Conservation (phyloP, 805 yeast species). For the Maudiozyma serrabonitensis region DNA sequence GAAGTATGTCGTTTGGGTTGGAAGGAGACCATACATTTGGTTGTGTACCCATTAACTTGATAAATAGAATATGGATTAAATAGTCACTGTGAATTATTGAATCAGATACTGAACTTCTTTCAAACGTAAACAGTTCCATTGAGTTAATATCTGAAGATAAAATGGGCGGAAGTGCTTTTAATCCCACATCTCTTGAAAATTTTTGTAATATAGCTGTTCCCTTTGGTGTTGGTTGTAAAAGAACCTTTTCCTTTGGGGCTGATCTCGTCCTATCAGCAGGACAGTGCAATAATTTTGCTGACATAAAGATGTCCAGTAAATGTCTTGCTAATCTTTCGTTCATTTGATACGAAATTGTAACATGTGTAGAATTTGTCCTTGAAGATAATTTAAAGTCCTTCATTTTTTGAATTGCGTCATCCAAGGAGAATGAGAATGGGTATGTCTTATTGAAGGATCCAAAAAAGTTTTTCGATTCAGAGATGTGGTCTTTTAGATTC, state of each 20-base stretch:
- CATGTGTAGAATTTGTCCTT: conserved; percentile 40
- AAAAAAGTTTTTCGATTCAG: conserved; percentile 16
- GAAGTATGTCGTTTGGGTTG: conserved; percentile 41
- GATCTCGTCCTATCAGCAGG: conserved; percentile 65
- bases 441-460: conserved; percentile 28
- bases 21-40: conserved; percentile 66
- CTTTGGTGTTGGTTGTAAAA: conserved; percentile 82
- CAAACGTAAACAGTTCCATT: conserved; percentile 60
- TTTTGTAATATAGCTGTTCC: conserved; percentile 64
- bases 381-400: conserved; percentile 37
- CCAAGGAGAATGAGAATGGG: conserved; percentile 45
- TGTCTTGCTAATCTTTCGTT: conserved; percentile 39
- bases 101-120: conserved; percentile 51
- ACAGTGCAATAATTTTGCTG: conserved; percentile 57
- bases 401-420: conserved; percentile 47
- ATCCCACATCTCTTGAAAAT: conserved; percentile 50
- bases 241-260: conserved; percentile 33
- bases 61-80: conserved; percentile 56
- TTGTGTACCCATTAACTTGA: conserved; percentile 47
- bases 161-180: conserved; percentile 39
- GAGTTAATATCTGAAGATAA: conserved; percentile 54
- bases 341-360: conserved; percentile 46
- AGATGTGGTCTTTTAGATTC: conserved; percentile 26
- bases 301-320: conserved; percentile 43
- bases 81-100: conserved; percentile 50